A percentile compares a stretch with the other conserved stretches of the same genome.
These are phyloP conservation scores for Pseudogymnoascus sp. DNA, from an alignment of 2,329 filamentous ascomycete genomes.

Conservation along the genomic window DNA sequence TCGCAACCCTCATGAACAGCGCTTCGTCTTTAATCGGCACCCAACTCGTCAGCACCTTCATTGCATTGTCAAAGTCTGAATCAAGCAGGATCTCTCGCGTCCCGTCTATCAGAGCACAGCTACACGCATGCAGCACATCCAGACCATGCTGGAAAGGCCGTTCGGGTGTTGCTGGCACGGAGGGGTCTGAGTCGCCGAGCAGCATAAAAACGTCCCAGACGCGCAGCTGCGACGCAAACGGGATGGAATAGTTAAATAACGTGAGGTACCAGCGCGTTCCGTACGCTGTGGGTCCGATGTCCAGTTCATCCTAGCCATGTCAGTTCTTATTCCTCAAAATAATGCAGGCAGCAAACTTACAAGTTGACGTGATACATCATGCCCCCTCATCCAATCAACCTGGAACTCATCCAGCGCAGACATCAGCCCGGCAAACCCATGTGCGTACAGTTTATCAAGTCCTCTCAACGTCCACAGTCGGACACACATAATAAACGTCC, in stretches of 20 bases:
- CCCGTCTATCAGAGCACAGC: conserved; percentile 82
- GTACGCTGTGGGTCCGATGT: conserved; percentile 83
- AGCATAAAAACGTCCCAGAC: conserved; percentile 99
- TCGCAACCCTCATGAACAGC: conserved; percentile 80
- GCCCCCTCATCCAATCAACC: conserved; percentile 67
- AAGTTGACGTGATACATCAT: conserved; percentile 72
- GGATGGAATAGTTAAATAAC: conserved; percentile 92
- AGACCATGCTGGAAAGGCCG: conserved; percentile 55
- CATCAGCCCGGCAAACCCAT: conserved; percentile 82
- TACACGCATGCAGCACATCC: conserved; percentile 82
- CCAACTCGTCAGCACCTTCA: conserved; percentile 94
- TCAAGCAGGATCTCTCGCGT: conserved; percentile 82
- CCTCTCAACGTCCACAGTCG: conserved; percentile 86
- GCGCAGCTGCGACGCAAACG: conserved; percentile 85
- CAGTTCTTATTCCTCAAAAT: neutral
- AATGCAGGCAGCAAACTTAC: conserved; percentile 45
- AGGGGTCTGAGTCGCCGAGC: conserved; percentile 63
- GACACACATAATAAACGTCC: conserved; percentile 92
- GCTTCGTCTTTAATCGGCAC: conserved; percentile 92
- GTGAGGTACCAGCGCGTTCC: conserved; percentile 97
- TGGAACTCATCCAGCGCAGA: conserved; percentile 79
- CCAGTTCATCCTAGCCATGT: conserved; percentile 55
- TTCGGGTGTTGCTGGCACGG: conserved; percentile 22
- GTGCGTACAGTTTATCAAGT: conserved; percentile 72
- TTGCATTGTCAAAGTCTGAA: conserved; percentile 93